These are phyloP conservation scores for Hemileia vastatrix DNA, from an alignment of 1,284 basidiomycete species.

Conservation along the genomic window DNA sequence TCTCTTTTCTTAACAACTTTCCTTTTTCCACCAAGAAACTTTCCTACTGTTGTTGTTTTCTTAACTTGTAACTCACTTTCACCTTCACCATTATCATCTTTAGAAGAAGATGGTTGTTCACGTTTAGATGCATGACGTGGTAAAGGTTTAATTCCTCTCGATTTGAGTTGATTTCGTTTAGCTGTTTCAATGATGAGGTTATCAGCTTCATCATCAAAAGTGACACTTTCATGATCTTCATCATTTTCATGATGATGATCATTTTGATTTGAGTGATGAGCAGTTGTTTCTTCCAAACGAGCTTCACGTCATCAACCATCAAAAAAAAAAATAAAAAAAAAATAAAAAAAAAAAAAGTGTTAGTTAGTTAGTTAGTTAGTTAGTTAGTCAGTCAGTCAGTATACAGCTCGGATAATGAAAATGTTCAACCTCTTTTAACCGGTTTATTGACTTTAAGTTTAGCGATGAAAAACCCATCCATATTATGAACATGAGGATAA, in stretches of 20 bases:
- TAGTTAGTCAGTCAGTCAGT: not conserved
- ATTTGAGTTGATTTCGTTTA: slow-evolving; percentile 30
- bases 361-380: not conserved
- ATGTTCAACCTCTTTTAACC: slow-evolving; percentile 49
- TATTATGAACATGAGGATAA: slow-evolving; percentile 55
- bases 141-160: slow-evolving; percentile 30
- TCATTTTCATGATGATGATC: slow-evolving; percentile 4
- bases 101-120: no score
- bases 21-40: no score
- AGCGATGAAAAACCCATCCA: slow-evolving; percentile 98
- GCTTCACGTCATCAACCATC: slow-evolving; percentile 4
- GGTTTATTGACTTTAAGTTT: slow-evolving; percentile 89
- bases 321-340: not conserved
- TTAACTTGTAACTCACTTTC: no score
- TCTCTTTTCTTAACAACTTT: no score
- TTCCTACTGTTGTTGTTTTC: no score
- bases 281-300: slow-evolving; percentile 20
- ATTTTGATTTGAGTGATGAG: slow-evolving; percentile 11
- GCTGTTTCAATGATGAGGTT: slow-evolving; percentile 29
- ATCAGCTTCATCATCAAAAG: slow-evolving; percentile 33
- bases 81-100: no score
- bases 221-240: not conserved
- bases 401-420: not conserved
- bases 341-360: not conserved
- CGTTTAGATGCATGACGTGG: no score